phyloP scores from a whole-genome alignment of 495 filamentous ascomycete species.

The Friedmanniomyces simplex region DNA sequence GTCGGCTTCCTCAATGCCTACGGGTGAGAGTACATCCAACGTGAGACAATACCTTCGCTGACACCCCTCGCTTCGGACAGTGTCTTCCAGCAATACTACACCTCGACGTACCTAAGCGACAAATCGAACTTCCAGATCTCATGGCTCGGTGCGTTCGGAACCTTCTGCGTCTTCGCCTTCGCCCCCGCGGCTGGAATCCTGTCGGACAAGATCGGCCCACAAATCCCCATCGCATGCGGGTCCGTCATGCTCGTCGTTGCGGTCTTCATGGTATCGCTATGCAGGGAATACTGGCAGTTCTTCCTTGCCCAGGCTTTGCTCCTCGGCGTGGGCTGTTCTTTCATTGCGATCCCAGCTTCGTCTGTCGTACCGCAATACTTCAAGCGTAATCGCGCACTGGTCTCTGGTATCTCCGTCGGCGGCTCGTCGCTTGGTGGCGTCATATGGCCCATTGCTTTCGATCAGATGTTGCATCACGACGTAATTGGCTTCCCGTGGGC shows the following conservation, averaged over 20 bases:
- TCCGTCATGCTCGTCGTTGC: conserved; percentile 30
- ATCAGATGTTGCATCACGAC: conserved; percentile 22
- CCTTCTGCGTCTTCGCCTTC: conserved; percentile 40
- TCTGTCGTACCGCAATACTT: conserved; percentile 47
- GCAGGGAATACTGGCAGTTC: conserved; percentile 50
- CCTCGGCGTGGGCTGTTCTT: conserved; percentile 39
- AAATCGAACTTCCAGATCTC: conserved; percentile 42
- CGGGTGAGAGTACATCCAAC: too few relatives aligned
- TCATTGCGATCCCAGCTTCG: conserved; percentile 44
- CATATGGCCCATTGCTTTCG: conserved; percentile 41
- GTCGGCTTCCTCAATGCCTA: conserved; percentile 55
- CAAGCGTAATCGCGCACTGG: conserved; percentile 40
- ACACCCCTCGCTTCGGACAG: background rate
- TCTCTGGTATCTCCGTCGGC: conserved; percentile 44
- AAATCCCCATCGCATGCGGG: conserved; percentile 15
- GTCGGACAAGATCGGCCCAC: conserved; percentile 23
- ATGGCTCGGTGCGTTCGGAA: conserved; percentile 49
- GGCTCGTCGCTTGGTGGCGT: conserved; percentile 40
- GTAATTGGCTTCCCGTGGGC: conserved; percentile 50
- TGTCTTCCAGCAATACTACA: conserved; percentile 52
- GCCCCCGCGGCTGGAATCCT: conserved; percentile 37
- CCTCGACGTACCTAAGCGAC: conserved; percentile 37
- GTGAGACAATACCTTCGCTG: too few relatives aligned
- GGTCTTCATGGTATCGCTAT: conserved; percentile 50
- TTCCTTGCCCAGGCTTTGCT: conserved; percentile 49